These are phyloP conservation scores for Aspergillus floridensis DNA, from an alignment of 2,329 filamentous ascomycete species.

Conservation along the genomic window DNA sequence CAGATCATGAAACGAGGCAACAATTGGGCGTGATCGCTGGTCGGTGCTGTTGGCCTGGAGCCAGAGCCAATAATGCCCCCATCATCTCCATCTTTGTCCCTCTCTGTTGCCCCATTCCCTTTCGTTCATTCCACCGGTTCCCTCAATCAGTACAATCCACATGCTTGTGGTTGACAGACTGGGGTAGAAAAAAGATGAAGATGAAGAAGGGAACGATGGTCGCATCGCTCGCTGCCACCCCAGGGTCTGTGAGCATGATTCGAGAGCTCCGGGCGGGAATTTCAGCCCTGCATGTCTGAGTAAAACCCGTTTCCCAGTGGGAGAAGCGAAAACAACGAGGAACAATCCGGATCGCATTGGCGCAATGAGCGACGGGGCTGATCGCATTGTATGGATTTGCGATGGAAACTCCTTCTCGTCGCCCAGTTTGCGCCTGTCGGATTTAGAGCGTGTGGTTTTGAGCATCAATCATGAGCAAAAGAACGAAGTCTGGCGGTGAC, in stretches of 20 bases:
- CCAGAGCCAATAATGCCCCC: conserved; percentile 2
- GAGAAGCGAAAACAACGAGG: background rate
- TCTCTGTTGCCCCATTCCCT: background rate
- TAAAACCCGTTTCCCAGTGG: background rate
- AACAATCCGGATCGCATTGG: background rate
- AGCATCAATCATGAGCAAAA: background rate
- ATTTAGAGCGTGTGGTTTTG: background rate
- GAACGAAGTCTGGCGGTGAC: background rate
- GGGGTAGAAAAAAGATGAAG: background rate
- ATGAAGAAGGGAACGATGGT: background rate
- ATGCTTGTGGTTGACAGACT: background rate
- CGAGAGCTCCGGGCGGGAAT: conserved; percentile 2
- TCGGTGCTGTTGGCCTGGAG: conserved; percentile 14
- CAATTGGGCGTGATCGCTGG: conserved; percentile 23
- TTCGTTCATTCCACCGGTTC: background rate
- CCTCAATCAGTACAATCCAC: background rate
- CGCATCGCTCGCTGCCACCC: background rate
- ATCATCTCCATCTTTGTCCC: background rate
- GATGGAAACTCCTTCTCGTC: background rate
- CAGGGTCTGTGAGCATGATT: conserved; percentile 4
- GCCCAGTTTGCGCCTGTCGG: background rate
- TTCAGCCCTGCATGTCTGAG: conserved; percentile 5
- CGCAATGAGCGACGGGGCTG: background rate
- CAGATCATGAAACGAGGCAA: conserved; percentile 28
- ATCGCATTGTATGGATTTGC: background rate